Evolutionary conservation across 192 early-diverging fungal genomes (phyloP), one percentile per base, ranked within the genome.

Genomic region (Umbelopsis sp.): DNA sequence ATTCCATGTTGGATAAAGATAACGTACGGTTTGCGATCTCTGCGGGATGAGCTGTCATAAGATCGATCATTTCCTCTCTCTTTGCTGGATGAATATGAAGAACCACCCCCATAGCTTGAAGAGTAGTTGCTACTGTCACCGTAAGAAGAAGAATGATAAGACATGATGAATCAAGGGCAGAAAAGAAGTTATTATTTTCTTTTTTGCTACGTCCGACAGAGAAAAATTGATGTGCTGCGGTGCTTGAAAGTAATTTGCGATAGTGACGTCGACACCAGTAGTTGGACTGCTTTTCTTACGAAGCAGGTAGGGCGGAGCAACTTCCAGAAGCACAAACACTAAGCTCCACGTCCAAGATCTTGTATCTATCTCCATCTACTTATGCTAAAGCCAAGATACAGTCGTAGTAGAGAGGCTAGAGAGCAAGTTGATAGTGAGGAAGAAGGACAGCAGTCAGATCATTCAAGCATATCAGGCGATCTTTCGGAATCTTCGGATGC

Each of bases 31-130:
- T 68, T 65, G 54, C 59, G 59, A 72, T 72, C 71, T 36, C 59
- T 49, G 47, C 71, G 45, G 3, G 71, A 72, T 21, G 83, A 70
- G 29, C 52, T 53, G 9, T 70, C 68, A 17, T 70, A 70, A 53
- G 79, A 73, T 78, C 81, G 44, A 77, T 71, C 21, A 78, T 70
- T 76, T 75, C 83, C 41, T 79, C 80, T 7, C 78, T 75, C 71
- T 72, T 77, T 32, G 34, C 49, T 67, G 76, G 76, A 49, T 43
- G 56, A 65, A 11, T 25, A 45, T 47, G 59, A 53, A 22, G 38
- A 69, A 52, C 72, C 49, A 51, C 66, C 59, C 14, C 70, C 52
- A 26, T 77, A 66, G 34, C 78, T 52, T 34, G 77, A 70, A 22
- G 70, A 68, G 29, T 38, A 52, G 49, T 75, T 69, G 41, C 75